A percentile compares a stretch with the other conserved stretches of the same genome.
Evolutionary conservation across 164 flowering plant species (phyloP).

Genomic region (Taxillus chinensis): DNA sequence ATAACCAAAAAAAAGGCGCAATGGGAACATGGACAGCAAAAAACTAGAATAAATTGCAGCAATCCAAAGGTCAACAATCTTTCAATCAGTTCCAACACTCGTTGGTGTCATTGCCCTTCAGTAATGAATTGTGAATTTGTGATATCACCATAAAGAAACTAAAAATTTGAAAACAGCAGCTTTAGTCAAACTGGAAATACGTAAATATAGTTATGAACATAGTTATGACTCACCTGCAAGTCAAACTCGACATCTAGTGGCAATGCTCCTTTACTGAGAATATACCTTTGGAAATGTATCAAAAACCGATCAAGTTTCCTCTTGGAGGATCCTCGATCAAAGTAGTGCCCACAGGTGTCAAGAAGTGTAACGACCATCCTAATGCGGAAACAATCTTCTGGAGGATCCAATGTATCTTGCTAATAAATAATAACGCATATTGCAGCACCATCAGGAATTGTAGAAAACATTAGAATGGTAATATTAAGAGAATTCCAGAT

Average conservation of each 20-base stretch:
- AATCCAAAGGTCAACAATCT: no score
- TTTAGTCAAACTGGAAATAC: not conserved
- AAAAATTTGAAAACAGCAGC: no score
- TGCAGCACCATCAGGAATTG: not conserved
- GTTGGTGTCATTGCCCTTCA: no score
- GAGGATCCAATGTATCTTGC: slow-evolving; percentile 93
- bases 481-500: not conserved
- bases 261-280: slow-evolving; percentile 77
- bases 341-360: slow-evolving; percentile 96
- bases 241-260: slow-evolving; percentile 97
- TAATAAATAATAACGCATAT: slow-evolving; percentile 20
- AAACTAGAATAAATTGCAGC: no score
- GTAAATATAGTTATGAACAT: not conserved
- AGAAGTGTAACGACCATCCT: slow-evolving; percentile 91
- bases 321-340: slow-evolving; percentile 94
- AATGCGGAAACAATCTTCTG: slow-evolving; percentile 93
- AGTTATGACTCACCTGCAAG: slow-evolving; percentile 62
- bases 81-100: no score
- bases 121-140: no score
- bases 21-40: no score
- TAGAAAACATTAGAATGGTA: not conserved
- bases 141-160: no score
- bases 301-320: slow-evolving; percentile 88
- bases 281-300: slow-evolving; percentile 84
- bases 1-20: no score